Conservation (phyloP, 352 stramenopile genomes). For the Phytophthora citrophthora region DNA sequence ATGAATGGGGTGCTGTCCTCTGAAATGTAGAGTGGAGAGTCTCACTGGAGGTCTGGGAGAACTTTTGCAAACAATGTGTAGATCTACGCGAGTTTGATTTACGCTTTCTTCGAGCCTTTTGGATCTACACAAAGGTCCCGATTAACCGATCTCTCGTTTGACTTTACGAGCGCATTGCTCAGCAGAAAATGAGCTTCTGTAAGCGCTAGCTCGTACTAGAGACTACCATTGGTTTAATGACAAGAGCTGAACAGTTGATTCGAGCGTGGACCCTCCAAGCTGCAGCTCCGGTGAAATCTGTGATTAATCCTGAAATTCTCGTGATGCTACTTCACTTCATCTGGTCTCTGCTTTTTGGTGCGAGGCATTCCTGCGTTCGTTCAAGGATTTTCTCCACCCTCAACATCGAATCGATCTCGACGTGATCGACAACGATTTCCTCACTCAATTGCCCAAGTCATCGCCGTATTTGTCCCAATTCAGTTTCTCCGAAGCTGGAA, state of each 20-base stretch:
- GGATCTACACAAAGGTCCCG: conserved; percentile 44
- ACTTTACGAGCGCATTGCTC: conserved; percentile 44
- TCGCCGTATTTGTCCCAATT: no score
- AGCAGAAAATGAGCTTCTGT: conserved; percentile 13
- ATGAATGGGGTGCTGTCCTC: conserved; percentile 49
- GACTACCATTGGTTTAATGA: conserved; percentile 21
- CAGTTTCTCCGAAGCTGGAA: no score
- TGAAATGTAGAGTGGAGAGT: conserved; percentile 63
- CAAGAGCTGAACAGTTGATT: conserved; percentile 24
- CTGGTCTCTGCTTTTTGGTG: no score
- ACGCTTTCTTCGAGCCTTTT: conserved; percentile 57
- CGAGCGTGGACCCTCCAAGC: conserved; percentile 18
- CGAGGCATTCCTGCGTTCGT: no score
- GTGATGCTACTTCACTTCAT: conserved; percentile 27
- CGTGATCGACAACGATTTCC: no score
- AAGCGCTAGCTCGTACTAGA: conserved; percentile 5
- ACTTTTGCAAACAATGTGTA: conserved; percentile 46
- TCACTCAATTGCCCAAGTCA: no score
- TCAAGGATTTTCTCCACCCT: no score
- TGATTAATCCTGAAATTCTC: conserved; percentile 8
- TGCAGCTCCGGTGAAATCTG: conserved; percentile 10
- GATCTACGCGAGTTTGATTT: conserved; percentile 66
- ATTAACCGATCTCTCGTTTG: conserved; percentile 43
- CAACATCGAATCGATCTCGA: no score
- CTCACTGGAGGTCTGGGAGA: no score